Percentiles rank a stretch among this genome's conserved stretches.
These are phyloP conservation scores for Cladosporium velox DNA, from an alignment of 2,329 filamentous ascomycete species.

Conservation along the genomic window DNA sequence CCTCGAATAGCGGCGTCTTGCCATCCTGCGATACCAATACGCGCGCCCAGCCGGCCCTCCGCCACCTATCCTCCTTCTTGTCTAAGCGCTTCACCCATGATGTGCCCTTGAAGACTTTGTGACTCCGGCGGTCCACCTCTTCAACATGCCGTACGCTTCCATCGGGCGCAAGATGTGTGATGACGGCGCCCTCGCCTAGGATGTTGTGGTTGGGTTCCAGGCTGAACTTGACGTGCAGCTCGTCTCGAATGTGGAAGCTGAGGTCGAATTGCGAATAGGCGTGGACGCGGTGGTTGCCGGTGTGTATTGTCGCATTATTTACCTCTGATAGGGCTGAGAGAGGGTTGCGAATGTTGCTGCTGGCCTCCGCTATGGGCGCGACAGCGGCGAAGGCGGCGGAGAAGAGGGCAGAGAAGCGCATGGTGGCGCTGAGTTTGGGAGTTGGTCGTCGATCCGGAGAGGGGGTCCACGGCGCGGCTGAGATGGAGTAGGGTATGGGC, in stretches of 20 bases:
- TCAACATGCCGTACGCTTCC: slow-evolving; percentile 69
- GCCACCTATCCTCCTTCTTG: slow-evolving; percentile 64
- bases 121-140: slow-evolving; percentile 67
- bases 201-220: slow-evolving; percentile 92
- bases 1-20: slow-evolving; percentile 78
- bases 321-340: slow-evolving; percentile 72
- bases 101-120: slow-evolving; percentile 82
- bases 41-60: slow-evolving; percentile 81
- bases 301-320: slow-evolving; percentile 74
- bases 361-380: slow-evolving; percentile 30
- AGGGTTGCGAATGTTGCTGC: slow-evolving; percentile 72
- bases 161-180: slow-evolving; percentile 72
- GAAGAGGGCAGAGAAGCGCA: slow-evolving; percentile 25
- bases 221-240: slow-evolving; percentile 72
- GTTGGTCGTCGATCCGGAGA: slow-evolving; percentile 12
- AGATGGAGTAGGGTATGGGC: neutral
- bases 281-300: slow-evolving; percentile 75
- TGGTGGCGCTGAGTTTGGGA: slow-evolving; percentile 21
- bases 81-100: slow-evolving; percentile 66
- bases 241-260: slow-evolving; percentile 69
- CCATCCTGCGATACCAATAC: slow-evolving; percentile 79
- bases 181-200: slow-evolving; percentile 70
- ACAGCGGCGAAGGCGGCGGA: slow-evolving; percentile 28
- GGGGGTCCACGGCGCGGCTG: neutral
- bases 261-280: slow-evolving; percentile 83